These are phyloP conservation scores for Exophiala sp. DNA, from an alignment of 2,329 filamentous ascomycete genomes.

Conservation along the genomic window DNA sequence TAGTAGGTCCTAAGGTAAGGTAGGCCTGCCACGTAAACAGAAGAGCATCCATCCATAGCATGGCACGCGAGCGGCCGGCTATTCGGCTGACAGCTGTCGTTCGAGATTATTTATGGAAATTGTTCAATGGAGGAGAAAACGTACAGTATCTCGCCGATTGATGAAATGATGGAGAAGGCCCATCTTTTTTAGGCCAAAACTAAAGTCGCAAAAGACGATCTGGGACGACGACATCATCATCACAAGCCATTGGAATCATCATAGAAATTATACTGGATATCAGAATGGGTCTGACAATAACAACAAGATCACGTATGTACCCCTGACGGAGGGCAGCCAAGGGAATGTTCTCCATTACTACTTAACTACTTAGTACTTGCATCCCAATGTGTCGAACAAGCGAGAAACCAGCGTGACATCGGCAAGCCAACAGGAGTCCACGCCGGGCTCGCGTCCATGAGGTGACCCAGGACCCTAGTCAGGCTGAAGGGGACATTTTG, in stretches of 20 bases:
- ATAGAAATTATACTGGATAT: no score
- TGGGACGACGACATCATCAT: no score
- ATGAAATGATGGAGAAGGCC: neutral
- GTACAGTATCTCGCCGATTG: neutral
- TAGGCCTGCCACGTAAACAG: neutral
- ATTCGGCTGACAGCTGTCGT: constrained; percentile 11
- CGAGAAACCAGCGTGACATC: constrained; percentile 23
- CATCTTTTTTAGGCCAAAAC: no score
- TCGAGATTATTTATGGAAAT: constrained; percentile 20
- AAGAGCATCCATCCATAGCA: no score
- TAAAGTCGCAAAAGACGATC: no score
- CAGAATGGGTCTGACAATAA: neutral
- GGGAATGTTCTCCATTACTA: constrained; percentile 19
- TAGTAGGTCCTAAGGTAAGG: neutral
- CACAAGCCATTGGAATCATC: no score
- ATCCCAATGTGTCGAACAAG: constrained; percentile 11
- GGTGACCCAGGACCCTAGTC: constrained; percentile 29
- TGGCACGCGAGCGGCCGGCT: constrained; percentile 10
- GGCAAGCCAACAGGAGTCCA: constrained; percentile 17
- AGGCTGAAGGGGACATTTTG: constrained; percentile 11
- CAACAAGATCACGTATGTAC: neutral
- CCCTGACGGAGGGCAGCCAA: constrained; percentile 2
- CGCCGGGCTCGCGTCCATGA: constrained; percentile 8
- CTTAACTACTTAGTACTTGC: no score
- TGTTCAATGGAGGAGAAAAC: neutral